Evolutionary conservation across 306 rosid species (phyloP).

Genomic region (Comarum palustre): DNA sequence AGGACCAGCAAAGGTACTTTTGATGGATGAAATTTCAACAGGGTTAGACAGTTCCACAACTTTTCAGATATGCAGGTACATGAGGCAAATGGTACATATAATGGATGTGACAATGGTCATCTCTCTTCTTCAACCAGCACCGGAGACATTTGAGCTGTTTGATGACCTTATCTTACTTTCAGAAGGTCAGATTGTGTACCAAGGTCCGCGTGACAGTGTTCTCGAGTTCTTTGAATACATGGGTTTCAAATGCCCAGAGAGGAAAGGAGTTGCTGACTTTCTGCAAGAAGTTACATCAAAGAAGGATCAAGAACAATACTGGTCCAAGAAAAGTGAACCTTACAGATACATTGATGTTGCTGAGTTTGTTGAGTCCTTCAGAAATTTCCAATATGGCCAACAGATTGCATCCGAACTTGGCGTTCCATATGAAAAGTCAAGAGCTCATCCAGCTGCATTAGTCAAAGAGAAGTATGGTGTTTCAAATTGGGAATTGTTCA

Average conservation of each 20-base stretch:
- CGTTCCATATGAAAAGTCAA: conserved; percentile 53
- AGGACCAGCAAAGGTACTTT: conserved; percentile 75
- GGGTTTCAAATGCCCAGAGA: conserved; percentile 67
- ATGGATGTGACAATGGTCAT: conserved; percentile 67
- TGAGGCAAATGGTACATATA: conserved; percentile 86
- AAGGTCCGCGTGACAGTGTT: conserved; percentile 59
- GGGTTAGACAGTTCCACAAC: conserved; percentile 92
- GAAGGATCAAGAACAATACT: conserved; percentile 84
- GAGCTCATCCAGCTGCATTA: conserved; percentile 63
- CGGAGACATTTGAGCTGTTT: conserved; percentile 62
- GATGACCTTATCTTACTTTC: conserved; percentile 57
- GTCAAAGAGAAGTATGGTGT: conserved; percentile 65
- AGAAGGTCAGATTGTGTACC: conserved; percentile 73
- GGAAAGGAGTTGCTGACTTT: conserved; percentile 86
- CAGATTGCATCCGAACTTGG: conserved; percentile 37
- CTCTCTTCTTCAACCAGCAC: conserved; percentile 57
- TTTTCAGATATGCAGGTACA: conserved; percentile 69
- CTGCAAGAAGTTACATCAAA: conserved; percentile 80
- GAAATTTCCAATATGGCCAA: conserved; percentile 49
- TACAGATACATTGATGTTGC: conserved; percentile 53
- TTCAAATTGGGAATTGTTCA: conserved; percentile 60
- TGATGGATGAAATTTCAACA: conserved; percentile 92
- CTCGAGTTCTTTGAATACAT: conserved; percentile 60
- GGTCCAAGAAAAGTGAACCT: conserved; percentile 47
- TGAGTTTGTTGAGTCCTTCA: conserved; percentile 47